These are phyloP conservation scores for Clausena lansium DNA, from an alignment of 345 rosid genomes.

Conservation along the genomic window DNA sequence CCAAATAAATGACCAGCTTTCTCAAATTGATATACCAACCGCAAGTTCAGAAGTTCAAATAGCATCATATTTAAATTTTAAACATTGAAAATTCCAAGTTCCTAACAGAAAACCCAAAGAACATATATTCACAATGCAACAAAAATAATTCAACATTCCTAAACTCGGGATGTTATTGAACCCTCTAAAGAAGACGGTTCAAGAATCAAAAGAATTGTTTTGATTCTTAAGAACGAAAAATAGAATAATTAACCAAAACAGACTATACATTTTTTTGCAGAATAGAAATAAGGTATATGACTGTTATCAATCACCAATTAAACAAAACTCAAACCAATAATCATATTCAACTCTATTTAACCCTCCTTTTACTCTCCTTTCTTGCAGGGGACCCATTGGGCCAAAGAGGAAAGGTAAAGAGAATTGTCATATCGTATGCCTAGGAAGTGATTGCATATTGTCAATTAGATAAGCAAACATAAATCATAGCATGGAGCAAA, in stretches of 20 bases:
- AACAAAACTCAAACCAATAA: background rate
- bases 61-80: background rate
- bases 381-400: background rate
- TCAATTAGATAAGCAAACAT: background rate
- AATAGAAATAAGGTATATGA: background rate
- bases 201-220: background rate
- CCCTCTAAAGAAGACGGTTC: background rate
- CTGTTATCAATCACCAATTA: background rate
- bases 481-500: background rate
- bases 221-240: background rate
- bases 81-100: conserved; percentile 9
- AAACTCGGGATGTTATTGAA: background rate
- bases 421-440: background rate
- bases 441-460: background rate
- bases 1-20: conserved; percentile 22
- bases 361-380: background rate
- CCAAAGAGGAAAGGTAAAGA: background rate
- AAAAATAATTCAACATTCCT: background rate
- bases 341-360: background rate
- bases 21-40: conserved; percentile 9
- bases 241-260: background rate
- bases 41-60: background rate
- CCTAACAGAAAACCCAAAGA: conserved; percentile 9
- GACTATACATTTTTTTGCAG: background rate
- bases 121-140: background rate